phyloP scores from a whole-genome alignment of 1,139 yeast genomes.

The Hyphopichia burtonii region DNA sequence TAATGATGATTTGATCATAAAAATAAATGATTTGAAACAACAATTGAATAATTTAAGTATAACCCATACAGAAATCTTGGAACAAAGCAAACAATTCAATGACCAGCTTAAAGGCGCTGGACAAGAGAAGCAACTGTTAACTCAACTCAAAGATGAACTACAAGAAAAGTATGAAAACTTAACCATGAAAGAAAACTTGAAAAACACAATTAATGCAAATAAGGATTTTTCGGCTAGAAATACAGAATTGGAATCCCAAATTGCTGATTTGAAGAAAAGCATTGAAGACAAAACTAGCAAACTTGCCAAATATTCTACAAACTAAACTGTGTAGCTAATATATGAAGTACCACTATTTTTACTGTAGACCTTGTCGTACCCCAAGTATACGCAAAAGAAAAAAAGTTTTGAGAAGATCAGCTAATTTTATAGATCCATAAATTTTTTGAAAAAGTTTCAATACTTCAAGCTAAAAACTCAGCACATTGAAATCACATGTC shows the following conservation, averaged over 20 bases:
- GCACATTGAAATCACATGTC: too few relatives aligned
- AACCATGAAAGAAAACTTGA: constrained; percentile 46
- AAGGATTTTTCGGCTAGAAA: constrained; percentile 40
- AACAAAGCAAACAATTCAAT: constrained; percentile 33
- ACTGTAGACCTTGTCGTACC: too few relatives aligned
- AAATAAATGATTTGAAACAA: constrained; percentile 26
- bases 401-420: too few relatives aligned
- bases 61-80: constrained; percentile 40
- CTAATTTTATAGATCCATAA: too few relatives aligned
- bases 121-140: constrained; percentile 18
- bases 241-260: constrained; percentile 35
- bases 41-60: constrained; percentile 32
- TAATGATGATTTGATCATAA: constrained; percentile 32
- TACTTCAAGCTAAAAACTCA: too few relatives aligned
- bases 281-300: constrained; percentile 21
- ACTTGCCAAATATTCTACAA: constrained; percentile 7
- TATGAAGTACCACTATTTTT: neutral
- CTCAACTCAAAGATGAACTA: constrained; percentile 17
- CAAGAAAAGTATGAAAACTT: constrained; percentile 34
- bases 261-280: constrained; percentile 19
- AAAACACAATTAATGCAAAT: constrained; percentile 47
- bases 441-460: too few relatives aligned
- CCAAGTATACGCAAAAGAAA: too few relatives aligned
- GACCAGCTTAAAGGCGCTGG: constrained; percentile 25
- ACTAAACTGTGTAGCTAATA: neutral